Evolutionary conservation across 768 basidiomycete species (phyloP), one percentile per base, ranked within the genome.

Genomic region (Tricholoma bakamatsutake): DNA sequence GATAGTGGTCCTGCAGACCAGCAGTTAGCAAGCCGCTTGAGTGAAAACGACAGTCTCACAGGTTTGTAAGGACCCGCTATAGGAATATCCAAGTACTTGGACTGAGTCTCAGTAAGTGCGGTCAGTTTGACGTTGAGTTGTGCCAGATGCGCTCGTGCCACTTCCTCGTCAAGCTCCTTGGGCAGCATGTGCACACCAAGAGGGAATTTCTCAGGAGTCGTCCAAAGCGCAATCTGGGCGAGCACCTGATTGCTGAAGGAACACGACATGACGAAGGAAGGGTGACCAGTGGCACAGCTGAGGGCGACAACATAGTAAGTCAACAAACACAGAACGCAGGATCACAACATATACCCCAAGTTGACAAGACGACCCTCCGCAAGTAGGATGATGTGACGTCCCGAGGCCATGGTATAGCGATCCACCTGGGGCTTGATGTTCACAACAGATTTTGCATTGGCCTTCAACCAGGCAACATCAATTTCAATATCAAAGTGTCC

Each of bases 341-440:
- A 31, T 9, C 15, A 48, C 30, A 30, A 6, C 15, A 10, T 28
- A 40, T 66, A 90, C 85, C 96, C 96, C 69, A 99, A 80, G 83
- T 99, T 99, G 68, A 99, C 96, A 61, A 99, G 90, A 77, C 97
- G 96, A 57, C 97, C 97, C 69, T 98, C 94, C 35, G 97, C 97
- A 59, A 99, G 90, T 51, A 99, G 87, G 74, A 99, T 88, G 76
- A 99, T 76, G 79, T 98, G 97, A 57, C 93, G 90, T 55, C 95
- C 96, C 54, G 77, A 84, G 53, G 85, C 64, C 90, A 93, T 93
- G 66, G 93, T 97, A 82, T 76, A 98, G 60, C 97, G 90, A 75
- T 99, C 97, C 49, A 99, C 97, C 76, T 99, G 97, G 62, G 97
- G 97, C 80, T 99, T 99, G 76, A 99, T 79, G 77, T 98, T 98